Base-by-base conservation (phyloP, 1,284 basidiomycete genomes). In the Puccinia triticina region DNA sequence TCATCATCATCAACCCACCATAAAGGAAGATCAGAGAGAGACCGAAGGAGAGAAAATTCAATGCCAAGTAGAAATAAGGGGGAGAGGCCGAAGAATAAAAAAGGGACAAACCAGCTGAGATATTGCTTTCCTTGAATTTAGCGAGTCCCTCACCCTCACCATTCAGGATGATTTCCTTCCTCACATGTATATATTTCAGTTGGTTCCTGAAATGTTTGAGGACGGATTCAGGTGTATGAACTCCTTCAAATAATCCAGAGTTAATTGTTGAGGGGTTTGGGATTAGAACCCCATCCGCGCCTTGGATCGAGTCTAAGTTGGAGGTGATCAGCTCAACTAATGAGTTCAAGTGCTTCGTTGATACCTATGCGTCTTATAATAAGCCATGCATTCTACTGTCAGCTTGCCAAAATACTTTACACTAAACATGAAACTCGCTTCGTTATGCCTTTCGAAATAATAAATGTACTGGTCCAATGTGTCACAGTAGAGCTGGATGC, bases 391-490 rank as follows among this genome's bases (percentile, higher is more conserved):
- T 21, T 11, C n/a, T 73, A 23, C 26, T 55, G 16, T 73, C 23
- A 26, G 48, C 46, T 61, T 34, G n/a, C 16, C 26, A 10, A 12
- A 12, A 18, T 61, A 1, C 11, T 18, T 18, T 12, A 61, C n/a
- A 1, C n/a, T n/a, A 34, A 32, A 55, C n/a, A 37, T n/a, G 81
- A 48, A 78, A 80, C 29, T 29, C 37, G 94, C 94, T 83, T 94
- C 91, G 29, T 94, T 93, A 64, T 93, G 93, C 82, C 92, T 93
- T 86, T 98, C 95, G 84, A 96, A 92, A 88, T 96, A 97, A 88
- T 94, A 97, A 75, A 97, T 88, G 87, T 97, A 97, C 84, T 92
- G 92, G 87, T 98, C 95, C 59, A 98, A 91, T 7, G 95, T 93
- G 87, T 97, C 94, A 85, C 93, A 94, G 87, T 96, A 97, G 3